Evolutionary conservation across 805 yeast genomes (phyloP), one percentile per base, ranked within the genome.

Genomic region (Saccharomyces jurei): DNA sequence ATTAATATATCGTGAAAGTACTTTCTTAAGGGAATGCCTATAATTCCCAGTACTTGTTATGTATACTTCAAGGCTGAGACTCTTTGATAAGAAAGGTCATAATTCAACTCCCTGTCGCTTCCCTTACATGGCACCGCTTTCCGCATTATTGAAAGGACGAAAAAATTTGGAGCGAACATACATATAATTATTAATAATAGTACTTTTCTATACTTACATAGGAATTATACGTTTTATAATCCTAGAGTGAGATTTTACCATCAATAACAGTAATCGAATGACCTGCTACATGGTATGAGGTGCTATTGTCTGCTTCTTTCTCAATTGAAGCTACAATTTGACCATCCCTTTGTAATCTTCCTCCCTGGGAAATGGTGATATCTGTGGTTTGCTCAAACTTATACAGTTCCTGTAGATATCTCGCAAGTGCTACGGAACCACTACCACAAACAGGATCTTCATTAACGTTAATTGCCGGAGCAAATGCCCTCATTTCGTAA

Each of bases 381-480:
- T 47, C 41, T 1, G 61, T 60, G 1, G 64, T 56, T 13, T 54
- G 58, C 26, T 55, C 53, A 52, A 59, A 61, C 2, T 60, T 60
- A 30, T 65, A 52, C 1, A 57, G 31, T 2, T 63, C 64, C 48
- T 71, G 65, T 46, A 72, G 49, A 26, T 65, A 60, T 31, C 67
- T 63, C 14, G 63, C 65, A 32, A 70, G 61, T 0, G 75, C 68
- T 13, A 67, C 67, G 1, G 74, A 69, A n/a, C 83, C 83, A 56
- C 77, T 72, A 2, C 83, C 83, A 63, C 83, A 79, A 8, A 77
- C 83, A 1, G 82, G 82, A 61, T 79, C 83, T 56, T 80, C 83
- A n/a, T 57, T 50, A 0, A 72, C 66, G 14, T 72, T 74, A 2
- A 54, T 59, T 4, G 30, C 50, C 1, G 77, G 75, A 2, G 75